Evolutionary conservation across 176 grass and related monocot species (phyloP).

Genomic region (Chrysopogon serrulatus): DNA sequence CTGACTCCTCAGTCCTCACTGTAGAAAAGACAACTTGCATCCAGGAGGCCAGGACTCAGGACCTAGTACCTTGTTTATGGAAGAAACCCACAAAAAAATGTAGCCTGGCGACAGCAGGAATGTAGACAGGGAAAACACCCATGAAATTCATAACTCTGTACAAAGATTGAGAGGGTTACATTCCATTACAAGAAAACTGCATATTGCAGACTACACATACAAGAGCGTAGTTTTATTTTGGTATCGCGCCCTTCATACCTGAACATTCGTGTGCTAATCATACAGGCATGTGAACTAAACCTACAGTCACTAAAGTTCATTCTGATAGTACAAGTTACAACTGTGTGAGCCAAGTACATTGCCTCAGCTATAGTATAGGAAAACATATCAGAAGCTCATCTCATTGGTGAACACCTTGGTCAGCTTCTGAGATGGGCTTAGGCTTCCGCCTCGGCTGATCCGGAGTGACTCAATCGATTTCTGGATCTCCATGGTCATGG

Average conservation of each 20-base stretch:
- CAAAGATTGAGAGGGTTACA: neutral
- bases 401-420: constrained; percentile 38
- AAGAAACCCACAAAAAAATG: no score
- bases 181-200: neutral
- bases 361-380: neutral
- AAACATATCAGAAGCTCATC: constrained; percentile 16
- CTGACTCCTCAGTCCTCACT: no score
- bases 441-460: constrained; percentile 59
- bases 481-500: constrained; percentile 80
- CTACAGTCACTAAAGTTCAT: neutral
- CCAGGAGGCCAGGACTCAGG: no score
- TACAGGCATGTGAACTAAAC: neutral
- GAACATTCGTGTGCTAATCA: neutral
- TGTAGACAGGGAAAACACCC: neutral
- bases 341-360: neutral
- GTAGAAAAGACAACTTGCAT: no score
- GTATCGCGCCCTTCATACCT: neutral
- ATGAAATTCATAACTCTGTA: neutral
- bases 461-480: constrained; percentile 54
- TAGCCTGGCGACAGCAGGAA: no score
- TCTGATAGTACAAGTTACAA: constrained; percentile 10
- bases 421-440: constrained; percentile 67
- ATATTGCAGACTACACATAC: neutral
- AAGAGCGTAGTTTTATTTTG: neutral
- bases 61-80: no score